Percentiles rank a stretch among this genome's conserved stretches.
These are phyloP conservation scores for Ogataea nitratoaversa DNA, from an alignment of 805 yeast genomes.

Conservation along the genomic window DNA sequence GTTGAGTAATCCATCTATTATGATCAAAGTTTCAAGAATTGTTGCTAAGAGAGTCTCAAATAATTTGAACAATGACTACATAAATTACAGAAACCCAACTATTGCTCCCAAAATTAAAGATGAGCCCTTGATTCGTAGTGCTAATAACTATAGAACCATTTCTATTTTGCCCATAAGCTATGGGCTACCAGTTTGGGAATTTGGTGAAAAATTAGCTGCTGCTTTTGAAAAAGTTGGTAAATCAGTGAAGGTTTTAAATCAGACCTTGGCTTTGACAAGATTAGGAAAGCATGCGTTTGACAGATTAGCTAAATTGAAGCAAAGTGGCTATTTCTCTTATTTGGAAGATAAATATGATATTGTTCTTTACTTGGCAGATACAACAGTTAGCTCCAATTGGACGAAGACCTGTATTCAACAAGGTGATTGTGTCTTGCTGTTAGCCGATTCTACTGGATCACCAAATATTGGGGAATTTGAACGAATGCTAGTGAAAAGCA, in stretches of 20 bases:
- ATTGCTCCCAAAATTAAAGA: conserved; percentile 32
- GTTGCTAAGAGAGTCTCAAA: conserved; percentile 59
- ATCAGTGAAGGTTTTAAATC: conserved; percentile 75
- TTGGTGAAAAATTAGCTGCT: conserved; percentile 68
- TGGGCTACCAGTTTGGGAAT: conserved; percentile 83
- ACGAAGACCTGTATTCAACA: conserved; percentile 88
- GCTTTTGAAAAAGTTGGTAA: conserved; percentile 72
- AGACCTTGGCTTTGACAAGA: conserved; percentile 71
- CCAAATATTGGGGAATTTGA: conserved; percentile 86
- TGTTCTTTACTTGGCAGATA: conserved; percentile 86
- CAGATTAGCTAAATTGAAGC: conserved; percentile 76
- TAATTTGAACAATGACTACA: conserved; percentile 12
- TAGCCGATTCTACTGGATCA: conserved; percentile 77
- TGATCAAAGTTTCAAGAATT: conserved; percentile 83
- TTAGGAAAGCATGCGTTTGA: conserved; percentile 93
- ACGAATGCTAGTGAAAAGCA: conserved; percentile 63
- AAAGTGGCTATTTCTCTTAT: conserved; percentile 86
- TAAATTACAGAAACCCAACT: conserved; percentile 13
- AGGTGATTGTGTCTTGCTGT: conserved; percentile 86
- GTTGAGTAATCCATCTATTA: conserved; percentile 78
- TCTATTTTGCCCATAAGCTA: conserved; percentile 75
- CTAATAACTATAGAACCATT: conserved; percentile 68
- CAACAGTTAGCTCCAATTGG: conserved; percentile 82
- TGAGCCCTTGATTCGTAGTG: conserved; percentile 29
- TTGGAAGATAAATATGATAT: conserved; percentile 85